Base-by-base conservation (phyloP, 2,329 filamentous ascomycete genomes). In the Coniochaeta ligniaria region DNA sequence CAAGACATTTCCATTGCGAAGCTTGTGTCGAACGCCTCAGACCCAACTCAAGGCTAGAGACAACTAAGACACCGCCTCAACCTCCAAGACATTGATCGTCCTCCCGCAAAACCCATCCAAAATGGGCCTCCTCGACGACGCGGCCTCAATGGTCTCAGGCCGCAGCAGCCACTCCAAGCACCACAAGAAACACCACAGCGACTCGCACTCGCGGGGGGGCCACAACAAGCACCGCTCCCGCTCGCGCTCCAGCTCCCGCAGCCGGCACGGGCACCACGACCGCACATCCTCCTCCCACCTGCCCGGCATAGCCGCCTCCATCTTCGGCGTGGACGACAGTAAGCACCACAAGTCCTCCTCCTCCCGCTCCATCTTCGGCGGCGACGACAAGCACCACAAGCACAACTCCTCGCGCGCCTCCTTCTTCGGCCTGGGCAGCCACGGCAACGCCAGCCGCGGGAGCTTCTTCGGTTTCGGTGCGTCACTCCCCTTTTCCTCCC, bases 391-490 rank as follows among this genome's bases (percentile, higher is more conserved):
- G 57, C 69, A 74, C 64, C 69, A 76, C 63, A 66, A 70, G 67
- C 54, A 76, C 69, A 78, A 75, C 66, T 68, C 73, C 50, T 77
- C 75, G n/a, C 69, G 74, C 28, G 71, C 74, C 35, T 79, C 77
- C 59, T 78, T 83, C 68, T 82, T 81, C 63, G 74, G 78, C 50
- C 67, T 79, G 54, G 76, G 77, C 60, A 63, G 64, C 60, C 47
- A 52, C 6, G 52, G 52, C 6, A 78, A 78, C 63, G 68, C 68
- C 61, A 77, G 74, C 63, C 74, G 76, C 50, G 75, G 75, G 58
- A 77, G 74, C 65, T 76, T 83, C 69, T 82, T 83, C 63, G 75
- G 75, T 24, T 69, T 70, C 56, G 74, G 77, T 78, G 4, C 38
- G 38, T 41, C 16, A n/a, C 16, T n/a, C 38, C 12, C 35, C 35